phyloP scores from a whole-genome alignment of 306 rosid genomes.

The Morella rubra region DNA sequence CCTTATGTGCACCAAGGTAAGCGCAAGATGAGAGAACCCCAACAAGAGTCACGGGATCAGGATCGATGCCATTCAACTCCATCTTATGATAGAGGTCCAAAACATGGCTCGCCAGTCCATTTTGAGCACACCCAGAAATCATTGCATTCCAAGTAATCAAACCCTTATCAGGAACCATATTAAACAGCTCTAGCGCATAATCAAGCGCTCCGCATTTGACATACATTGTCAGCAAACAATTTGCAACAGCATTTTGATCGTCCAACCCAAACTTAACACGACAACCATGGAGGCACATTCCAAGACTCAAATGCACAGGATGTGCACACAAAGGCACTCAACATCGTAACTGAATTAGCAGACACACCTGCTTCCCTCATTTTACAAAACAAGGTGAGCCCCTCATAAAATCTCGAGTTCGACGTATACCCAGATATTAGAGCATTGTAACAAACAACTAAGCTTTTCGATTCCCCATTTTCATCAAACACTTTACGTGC shows the following conservation, averaged over 20 bases:
- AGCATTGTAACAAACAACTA: constrained; percentile 68
- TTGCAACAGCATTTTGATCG: constrained; percentile 49
- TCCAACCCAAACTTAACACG: constrained; percentile 51
- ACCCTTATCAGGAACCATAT: constrained; percentile 57
- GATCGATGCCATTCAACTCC: constrained; percentile 33
- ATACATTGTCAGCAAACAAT: constrained; percentile 80
- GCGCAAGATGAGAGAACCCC: constrained; percentile 56
- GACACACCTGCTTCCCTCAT: constrained; percentile 51
- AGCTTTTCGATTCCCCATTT: constrained; percentile 30
- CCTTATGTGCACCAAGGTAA: constrained; percentile 41
- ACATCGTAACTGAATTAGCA: constrained; percentile 60
- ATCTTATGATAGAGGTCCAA: constrained; percentile 58
- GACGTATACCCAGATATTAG: constrained; percentile 64
- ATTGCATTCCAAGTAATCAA: constrained; percentile 89
- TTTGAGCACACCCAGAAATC: constrained; percentile 85
- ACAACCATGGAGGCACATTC: constrained; percentile 53
- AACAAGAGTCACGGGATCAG: constrained; percentile 46
- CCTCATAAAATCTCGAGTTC: constrained; percentile 44
- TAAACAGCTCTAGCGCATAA: constrained; percentile 55
- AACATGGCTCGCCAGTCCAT: constrained; percentile 63
- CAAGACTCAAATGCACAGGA: constrained; percentile 47
- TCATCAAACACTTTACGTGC: constrained; percentile 83
- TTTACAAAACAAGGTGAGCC: constrained; percentile 41
- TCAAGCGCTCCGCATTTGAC: constrained; percentile 62
- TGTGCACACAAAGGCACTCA: constrained; percentile 52